Evolutionary conservation across 2,329 filamentous ascomycete species (phyloP).

Genomic region (Didymella pomorum): DNA sequence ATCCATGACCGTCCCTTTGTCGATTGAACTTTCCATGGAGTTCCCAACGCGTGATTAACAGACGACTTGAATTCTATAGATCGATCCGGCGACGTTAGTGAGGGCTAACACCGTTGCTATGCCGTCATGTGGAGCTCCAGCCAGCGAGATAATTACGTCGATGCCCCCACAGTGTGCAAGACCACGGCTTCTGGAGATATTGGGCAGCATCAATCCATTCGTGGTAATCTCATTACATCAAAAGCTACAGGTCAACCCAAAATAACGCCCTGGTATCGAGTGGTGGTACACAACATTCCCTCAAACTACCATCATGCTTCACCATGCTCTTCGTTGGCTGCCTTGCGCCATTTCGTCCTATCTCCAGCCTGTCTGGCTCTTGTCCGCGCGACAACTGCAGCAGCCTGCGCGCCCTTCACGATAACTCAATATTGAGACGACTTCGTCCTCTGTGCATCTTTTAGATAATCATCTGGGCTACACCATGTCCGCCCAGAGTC

Average conservation of each 20-base stretch:
- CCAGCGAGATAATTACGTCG: conserved; percentile 23
- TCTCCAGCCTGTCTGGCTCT: neutral
- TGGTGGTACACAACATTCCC: conserved; percentile 37
- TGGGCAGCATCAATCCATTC: conserved; percentile 17
- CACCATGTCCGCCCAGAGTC: conserved; percentile 90
- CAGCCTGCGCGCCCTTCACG: neutral
- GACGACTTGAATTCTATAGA: neutral
- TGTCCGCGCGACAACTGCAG: neutral
- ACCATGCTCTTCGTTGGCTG: neutral
- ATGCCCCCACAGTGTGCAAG: conserved; percentile 20
- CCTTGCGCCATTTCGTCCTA: neutral
- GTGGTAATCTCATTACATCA: conserved; percentile 17
- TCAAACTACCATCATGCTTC: conserved; percentile 3
- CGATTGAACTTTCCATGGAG: neutral
- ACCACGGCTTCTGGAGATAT: conserved; percentile 1
- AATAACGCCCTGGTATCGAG: conserved; percentile 42
- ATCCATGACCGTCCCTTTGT: no score
- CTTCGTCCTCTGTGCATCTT: neutral
- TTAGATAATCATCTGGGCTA: conserved; percentile 94
- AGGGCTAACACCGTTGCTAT: conserved; percentile 24
- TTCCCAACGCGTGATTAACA: neutral
- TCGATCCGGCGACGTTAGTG: conserved; percentile 2
- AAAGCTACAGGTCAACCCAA: conserved; percentile 12
- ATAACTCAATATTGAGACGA: neutral
- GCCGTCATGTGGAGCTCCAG: conserved; percentile 25